Base-by-base conservation (phyloP, 768 basidiomycete genomes). In the Boletus bicolor region DNA sequence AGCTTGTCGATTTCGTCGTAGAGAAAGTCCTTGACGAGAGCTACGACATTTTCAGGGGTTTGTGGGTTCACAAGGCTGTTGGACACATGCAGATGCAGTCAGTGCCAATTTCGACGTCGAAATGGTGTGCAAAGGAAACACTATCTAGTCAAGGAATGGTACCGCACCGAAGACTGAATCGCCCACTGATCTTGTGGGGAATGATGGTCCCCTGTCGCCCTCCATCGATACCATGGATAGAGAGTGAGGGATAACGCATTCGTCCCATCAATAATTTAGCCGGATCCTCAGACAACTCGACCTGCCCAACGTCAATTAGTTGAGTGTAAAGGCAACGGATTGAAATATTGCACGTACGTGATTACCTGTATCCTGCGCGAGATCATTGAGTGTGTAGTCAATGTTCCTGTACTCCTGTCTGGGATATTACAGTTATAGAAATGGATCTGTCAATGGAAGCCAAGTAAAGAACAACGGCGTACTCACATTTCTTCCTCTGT, bases 1-100 rank as follows among this genome's bases (percentile, higher is more conserved):
- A 95, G 80, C 72, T 90, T 89, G 12, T 80, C 82, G 63, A 96
- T 96, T 72, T 92, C 89, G 11, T 73, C 74, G 54, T 85, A 55
- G 54, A 98, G 68, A 72, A 88, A 91, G 17, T 77, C 71, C 32
- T 76, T 64, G 32, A 94, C 92, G 44, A 91, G 75, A 3, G 80
- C 77, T 53, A 83, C 78, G 58, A 93, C 79, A 11, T 71, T 71
- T 5, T 85, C 86, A 7, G 91, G 87, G 0, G 84, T 86, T 68
- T 93, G 88, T 45, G 90, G 85, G 7, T 91, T 87, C 0, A 95
- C 93, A 36, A 87, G 77, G 8, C 83, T 85, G 36, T 51, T 17
- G 34, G n/a, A 17, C 28, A 32, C 6, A 10, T n/a, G 44, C 7
- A 11, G 6, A 28, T 28, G 26, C 26, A 28, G 26, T 28, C 26